Evolutionary conservation across 2,329 filamentous ascomycete genomes (phyloP).

Genomic region (Aspergillus sp.): DNA sequence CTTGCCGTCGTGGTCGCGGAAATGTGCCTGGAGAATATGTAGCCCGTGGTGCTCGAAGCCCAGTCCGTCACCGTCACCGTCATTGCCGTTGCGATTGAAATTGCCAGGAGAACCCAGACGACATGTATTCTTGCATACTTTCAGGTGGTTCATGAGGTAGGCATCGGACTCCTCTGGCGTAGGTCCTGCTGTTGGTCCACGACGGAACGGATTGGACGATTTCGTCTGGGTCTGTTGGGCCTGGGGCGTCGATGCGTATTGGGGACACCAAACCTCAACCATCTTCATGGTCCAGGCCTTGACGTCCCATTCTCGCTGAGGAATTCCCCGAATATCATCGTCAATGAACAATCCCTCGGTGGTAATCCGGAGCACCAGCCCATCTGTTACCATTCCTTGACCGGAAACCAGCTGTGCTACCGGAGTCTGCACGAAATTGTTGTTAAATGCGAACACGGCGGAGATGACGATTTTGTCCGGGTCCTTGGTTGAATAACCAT

Average conservation of each 20-base stretch:
- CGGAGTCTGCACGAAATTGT: constrained; percentile 78
- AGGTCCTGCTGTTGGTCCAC: constrained; percentile 44
- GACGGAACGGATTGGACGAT: constrained; percentile 28
- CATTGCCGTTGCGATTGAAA: constrained; percentile 21
- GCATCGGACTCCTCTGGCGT: constrained; percentile 58
- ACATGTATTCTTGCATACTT: constrained; percentile 58
- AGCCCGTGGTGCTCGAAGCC: constrained; percentile 36
- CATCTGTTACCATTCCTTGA: constrained; percentile 79
- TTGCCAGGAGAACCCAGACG: constrained; percentile 40
- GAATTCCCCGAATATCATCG: constrained; percentile 81
- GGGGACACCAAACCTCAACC: constrained; percentile 76
- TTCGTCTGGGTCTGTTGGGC: constrained; percentile 24
- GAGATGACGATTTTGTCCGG: constrained; percentile 94
- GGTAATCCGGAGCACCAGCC: constrained; percentile 81
- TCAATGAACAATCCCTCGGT: constrained; percentile 96
- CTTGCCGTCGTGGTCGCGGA: constrained; percentile 53
- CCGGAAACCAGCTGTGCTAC: constrained; percentile 82
- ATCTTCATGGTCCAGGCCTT: constrained; percentile 96
- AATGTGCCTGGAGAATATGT: constrained; percentile 50
- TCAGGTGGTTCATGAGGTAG: constrained; percentile 55
- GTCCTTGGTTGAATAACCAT: constrained; percentile 77
- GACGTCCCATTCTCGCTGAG: constrained; percentile 97
- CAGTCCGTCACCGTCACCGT: constrained; percentile 12
- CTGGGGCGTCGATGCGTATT: constrained; percentile 42
- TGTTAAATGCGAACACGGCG: constrained; percentile 87